These are phyloP conservation scores for Nicotiana attenuata DNA, from an alignment of 257 asterid genomes.

Conservation along the genomic window DNA sequence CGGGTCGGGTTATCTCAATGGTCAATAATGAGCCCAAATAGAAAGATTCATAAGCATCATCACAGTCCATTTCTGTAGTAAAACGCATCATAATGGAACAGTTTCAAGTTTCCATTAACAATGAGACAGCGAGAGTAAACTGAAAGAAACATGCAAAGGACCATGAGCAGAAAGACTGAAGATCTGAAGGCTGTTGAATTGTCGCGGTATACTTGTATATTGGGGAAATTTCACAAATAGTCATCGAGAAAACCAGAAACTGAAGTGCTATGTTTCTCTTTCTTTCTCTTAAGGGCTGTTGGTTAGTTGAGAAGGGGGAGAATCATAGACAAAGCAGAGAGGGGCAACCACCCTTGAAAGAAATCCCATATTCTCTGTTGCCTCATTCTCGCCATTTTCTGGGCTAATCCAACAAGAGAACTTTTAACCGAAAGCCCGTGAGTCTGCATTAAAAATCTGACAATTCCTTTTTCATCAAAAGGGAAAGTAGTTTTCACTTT, in stretches of 20 bases:
- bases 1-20: constrained; percentile 11
- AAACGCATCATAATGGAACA: neutral
- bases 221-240: neutral
- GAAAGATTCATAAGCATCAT: constrained; percentile 15
- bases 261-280: neutral
- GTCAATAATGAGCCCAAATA: neutral
- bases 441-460: too few species aligned
- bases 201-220: neutral
- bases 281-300: neutral
- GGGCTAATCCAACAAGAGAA: too few species aligned
- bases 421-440: too few species aligned
- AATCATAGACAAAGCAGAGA: constrained; percentile 25
- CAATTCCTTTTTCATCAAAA: neutral
- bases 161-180: neutral
- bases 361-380: constrained; percentile 8
- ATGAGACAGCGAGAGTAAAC: neutral
- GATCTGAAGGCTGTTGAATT: neutral
- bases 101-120: neutral
- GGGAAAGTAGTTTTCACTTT: neutral
- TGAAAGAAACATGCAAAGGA: neutral
- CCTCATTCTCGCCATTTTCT: too few species aligned
- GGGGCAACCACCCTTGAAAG: neutral
- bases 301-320: neutral
- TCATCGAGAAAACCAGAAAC: neutral
- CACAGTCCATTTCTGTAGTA: constrained; percentile 8